A percentile compares a stretch with the other conserved stretches of the same genome.
phyloP scores from a whole-genome alignment of 345 rosid species.

The Moricandia moricandioides region DNA sequence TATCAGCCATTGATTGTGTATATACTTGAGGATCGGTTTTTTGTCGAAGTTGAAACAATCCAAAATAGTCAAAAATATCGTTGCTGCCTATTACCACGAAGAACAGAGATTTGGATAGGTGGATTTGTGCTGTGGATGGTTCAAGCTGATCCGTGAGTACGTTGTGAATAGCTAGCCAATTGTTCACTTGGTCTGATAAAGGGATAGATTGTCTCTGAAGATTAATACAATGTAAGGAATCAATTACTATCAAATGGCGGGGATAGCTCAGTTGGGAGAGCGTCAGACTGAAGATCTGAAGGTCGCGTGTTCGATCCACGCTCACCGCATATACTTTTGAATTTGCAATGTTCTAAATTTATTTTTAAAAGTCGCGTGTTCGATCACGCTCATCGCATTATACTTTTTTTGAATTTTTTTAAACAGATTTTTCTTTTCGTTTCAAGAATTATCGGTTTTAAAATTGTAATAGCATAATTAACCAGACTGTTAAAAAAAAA shows the following conservation, averaged over 20 bases:
- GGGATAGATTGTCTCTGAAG: slow-evolving; percentile 47
- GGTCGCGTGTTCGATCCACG: slow-evolving; percentile 96
- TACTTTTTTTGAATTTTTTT: too few species aligned
- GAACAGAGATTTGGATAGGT: slow-evolving; percentile 53
- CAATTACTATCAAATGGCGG: background rate
- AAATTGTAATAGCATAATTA: too few species aligned
- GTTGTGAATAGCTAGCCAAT: slow-evolving; percentile 29
- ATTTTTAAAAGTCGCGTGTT: too few species aligned
- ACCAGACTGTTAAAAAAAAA: too few species aligned
- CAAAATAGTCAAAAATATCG: slow-evolving; percentile 54
- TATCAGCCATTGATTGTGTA: slow-evolving; percentile 43
- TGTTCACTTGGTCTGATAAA: slow-evolving; percentile 48
- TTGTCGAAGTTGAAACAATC: slow-evolving; percentile 39
- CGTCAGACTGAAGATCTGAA: slow-evolving; percentile 99
- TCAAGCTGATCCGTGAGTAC: slow-evolving; percentile 37
- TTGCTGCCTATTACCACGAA: slow-evolving; percentile 58
- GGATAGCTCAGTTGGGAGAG: slow-evolving; percentile 55
- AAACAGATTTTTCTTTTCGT: too few species aligned
- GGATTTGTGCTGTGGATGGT: slow-evolving; percentile 37
- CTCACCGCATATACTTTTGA: slow-evolving; percentile 53
- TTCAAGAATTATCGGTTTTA: too few species aligned
- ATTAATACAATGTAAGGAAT: background rate
- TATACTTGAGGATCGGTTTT: slow-evolving; percentile 42
- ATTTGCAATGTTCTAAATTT: background rate
- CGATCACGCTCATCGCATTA: too few species aligned